Conservation (phyloP, 208 protist species). For the Crithidia acanthocephali region DNA sequence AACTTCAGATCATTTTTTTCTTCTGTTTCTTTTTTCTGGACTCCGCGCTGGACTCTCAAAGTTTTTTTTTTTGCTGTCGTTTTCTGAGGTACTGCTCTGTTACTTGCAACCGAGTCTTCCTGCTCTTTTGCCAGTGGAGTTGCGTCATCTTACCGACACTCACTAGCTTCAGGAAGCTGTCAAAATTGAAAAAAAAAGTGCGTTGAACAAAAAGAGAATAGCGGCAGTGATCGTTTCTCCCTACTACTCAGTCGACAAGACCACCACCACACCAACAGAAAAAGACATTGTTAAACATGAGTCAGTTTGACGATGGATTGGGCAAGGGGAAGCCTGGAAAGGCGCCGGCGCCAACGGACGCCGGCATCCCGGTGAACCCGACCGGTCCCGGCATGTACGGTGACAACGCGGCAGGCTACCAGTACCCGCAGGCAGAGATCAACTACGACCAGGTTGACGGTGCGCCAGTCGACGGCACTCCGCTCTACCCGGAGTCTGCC, state of each 20-base stretch:
- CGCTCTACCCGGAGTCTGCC: slow-evolving; percentile 60
- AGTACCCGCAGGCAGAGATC: slow-evolving; percentile 50
- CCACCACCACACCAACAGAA: not conserved
- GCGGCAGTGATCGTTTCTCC: not conserved
- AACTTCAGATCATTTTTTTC: no score
- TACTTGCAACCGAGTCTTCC: no score
- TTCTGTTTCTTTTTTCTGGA: no score
- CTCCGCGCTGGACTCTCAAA: no score
- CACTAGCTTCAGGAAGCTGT: no score
- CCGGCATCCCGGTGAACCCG: slow-evolving; percentile 13
- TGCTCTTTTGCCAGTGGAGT: no score
- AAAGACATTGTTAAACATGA: not conserved
- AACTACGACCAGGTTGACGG: slow-evolving; percentile 36
- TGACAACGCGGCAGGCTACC: not conserved
- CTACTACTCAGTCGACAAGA: no score
- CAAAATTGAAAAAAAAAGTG: no score
- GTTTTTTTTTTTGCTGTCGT: no score
- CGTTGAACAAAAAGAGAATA: no score
- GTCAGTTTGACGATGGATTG: not conserved
- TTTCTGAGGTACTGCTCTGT: no score
- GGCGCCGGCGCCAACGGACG: slow-evolving; percentile 1
- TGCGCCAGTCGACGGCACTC: slow-evolving; percentile 51
- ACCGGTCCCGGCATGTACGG: not conserved
- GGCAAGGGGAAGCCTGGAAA: slow-evolving; percentile 13
- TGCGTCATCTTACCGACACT: no score